phyloP scores from a whole-genome alignment of 2,329 filamentous ascomycete genomes.

The Escovopsis sp. region DNA sequence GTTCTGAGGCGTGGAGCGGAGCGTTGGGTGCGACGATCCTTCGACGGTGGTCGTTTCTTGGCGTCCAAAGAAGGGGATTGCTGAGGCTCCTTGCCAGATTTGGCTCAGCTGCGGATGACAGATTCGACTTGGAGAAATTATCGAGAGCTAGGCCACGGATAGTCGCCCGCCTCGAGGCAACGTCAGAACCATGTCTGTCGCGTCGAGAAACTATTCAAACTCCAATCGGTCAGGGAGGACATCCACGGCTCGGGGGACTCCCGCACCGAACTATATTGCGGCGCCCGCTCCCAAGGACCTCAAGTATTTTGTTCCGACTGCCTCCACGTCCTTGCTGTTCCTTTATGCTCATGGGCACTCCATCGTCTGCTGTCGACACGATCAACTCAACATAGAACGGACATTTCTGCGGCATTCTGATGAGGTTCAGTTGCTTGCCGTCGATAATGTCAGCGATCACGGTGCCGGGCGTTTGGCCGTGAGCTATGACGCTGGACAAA shows the following conservation, averaged over 20 bases:
- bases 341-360: slow-evolving; percentile 73
- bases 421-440: slow-evolving; percentile 68
- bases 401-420: slow-evolving; percentile 74
- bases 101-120: too few relatives aligned
- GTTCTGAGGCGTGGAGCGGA: too few relatives aligned
- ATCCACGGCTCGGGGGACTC: slow-evolving; percentile 27
- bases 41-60: too few relatives aligned
- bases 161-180: slow-evolving; percentile 11
- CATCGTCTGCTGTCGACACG: slow-evolving; percentile 81
- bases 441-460: slow-evolving; percentile 80
- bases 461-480: slow-evolving; percentile 77
- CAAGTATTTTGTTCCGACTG: slow-evolving; percentile 67
- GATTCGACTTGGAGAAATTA: too few relatives aligned
- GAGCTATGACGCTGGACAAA: slow-evolving; percentile 83
- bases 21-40: too few relatives aligned
- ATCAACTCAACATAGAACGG: slow-evolving; percentile 77
- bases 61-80: too few relatives aligned
- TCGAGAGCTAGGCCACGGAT: slow-evolving; percentile 1
- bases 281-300: slow-evolving; percentile 35
- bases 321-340: slow-evolving; percentile 80
- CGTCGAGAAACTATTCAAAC: slow-evolving; percentile 43
- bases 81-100: too few relatives aligned
- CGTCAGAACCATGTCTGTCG: slow-evolving; percentile 34
- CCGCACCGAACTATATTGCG: slow-evolving; percentile 35
- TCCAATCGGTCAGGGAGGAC: slow-evolving; percentile 44